Evolutionary conservation across 805 yeast genomes (phyloP).

Genomic region (Yamadazyma laniorum): DNA sequence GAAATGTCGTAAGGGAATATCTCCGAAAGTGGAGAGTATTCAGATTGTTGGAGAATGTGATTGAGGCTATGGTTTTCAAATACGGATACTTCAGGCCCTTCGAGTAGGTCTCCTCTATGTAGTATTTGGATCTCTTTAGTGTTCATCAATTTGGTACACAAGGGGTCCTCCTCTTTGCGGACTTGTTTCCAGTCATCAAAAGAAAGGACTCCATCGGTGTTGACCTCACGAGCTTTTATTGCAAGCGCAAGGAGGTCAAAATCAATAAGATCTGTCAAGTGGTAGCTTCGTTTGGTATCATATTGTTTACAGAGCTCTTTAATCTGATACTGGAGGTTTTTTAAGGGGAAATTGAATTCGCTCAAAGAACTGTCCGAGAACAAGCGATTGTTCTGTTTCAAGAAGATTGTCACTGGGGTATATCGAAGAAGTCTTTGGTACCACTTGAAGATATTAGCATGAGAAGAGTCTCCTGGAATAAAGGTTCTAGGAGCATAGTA

Average conservation of each 20-base stretch:
- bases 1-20: constrained; percentile 20
- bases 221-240: constrained; percentile 5
- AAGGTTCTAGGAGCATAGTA: constrained; percentile 19
- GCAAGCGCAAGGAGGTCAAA: constrained; percentile 32
- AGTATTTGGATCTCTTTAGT: constrained; percentile 10
- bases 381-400: constrained; percentile 26
- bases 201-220: background rate
- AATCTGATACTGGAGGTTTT: constrained; percentile 15
- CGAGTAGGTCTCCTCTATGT: background rate
- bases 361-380: constrained; percentile 24
- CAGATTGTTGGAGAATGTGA: constrained; percentile 1
- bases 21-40: background rate
- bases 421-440: constrained; percentile 23
- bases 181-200: background rate
- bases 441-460: constrained; percentile 27
- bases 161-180: constrained; percentile 11
- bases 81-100: background rate
- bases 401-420: constrained; percentile 31
- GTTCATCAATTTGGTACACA: constrained; percentile 9
- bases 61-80: background rate
- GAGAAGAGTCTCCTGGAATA: constrained; percentile 2
- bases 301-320: constrained; percentile 10
- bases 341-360: constrained; percentile 22
- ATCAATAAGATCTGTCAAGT: constrained; percentile 28
- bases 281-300: constrained; percentile 23